Percentiles rank a stretch among this genome's conserved stretches.
phyloP scores from a whole-genome alignment of 2,329 filamentous ascomycete species.

The Fusarium sp. region DNA sequence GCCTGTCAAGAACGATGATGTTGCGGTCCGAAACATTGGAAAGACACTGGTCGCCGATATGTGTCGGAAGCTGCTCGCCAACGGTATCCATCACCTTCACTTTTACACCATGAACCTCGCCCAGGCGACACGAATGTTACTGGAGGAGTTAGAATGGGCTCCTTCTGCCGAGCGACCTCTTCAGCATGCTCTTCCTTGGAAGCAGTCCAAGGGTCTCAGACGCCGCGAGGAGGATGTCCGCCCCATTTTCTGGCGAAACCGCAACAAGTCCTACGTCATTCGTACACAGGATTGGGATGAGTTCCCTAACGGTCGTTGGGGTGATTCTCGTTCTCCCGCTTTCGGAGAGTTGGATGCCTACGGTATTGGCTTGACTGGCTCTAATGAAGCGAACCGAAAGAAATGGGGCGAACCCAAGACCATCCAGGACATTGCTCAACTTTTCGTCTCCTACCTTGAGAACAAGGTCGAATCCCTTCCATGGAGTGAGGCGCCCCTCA shows the following conservation, averaged over 20 bases:
- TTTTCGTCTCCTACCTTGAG: constrained; percentile 88
- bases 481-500: constrained; percentile 93
- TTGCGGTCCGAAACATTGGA: constrained; percentile 89
- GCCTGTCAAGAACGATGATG: constrained; percentile 96
- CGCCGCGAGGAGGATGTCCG: constrained; percentile 94
- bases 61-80: constrained; percentile 85
- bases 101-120: constrained; percentile 99
- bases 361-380: constrained; percentile 91
- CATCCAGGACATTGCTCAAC: constrained; percentile 80
- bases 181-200: constrained; percentile 94
- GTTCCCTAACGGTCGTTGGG: constrained; percentile 98
- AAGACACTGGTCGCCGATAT: constrained; percentile 88
- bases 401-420: constrained; percentile 90
- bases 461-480: constrained; percentile 84
- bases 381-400: constrained; percentile 94
- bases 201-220: constrained; percentile 89
- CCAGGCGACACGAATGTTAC: constrained; percentile 90
- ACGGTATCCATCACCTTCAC: constrained; percentile 88
- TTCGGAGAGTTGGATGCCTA: constrained; percentile 97
- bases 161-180: constrained; percentile 81
- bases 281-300: constrained; percentile 99
- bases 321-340: constrained; percentile 93
- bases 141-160: constrained; percentile 87
- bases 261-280: constrained; percentile 93
- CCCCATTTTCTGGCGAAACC: constrained; percentile 98